phyloP scores from a whole-genome alignment of 352 stramenopile genomes.

The Pythium oligandrum region DNA sequence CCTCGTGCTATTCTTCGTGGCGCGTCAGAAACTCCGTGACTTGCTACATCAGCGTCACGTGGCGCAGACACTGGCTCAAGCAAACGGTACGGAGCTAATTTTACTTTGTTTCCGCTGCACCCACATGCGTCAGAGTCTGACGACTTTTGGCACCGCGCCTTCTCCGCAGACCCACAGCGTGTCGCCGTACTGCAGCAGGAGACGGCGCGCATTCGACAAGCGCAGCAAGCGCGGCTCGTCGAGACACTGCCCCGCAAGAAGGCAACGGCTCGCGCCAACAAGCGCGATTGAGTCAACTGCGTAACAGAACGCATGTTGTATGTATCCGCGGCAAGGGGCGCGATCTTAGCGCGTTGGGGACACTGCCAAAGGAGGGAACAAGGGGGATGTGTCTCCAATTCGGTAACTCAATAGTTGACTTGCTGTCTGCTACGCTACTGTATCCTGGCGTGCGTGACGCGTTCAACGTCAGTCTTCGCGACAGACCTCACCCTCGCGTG shows the following conservation, averaged over 20 bases:
- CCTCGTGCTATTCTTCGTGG: slow-evolving; percentile 22
- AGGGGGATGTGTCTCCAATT: too few relatives aligned
- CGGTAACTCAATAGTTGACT: too few relatives aligned
- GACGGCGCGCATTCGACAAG: slow-evolving; percentile 44
- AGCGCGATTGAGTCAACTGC: not conserved
- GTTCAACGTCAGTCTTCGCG: too few relatives aligned
- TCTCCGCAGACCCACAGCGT: slow-evolving; percentile 37
- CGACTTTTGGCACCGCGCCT: not conserved
- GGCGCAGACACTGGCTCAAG: slow-evolving; percentile 27
- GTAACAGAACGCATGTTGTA: slow-evolving; percentile 1
- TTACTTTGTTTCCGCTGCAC: not conserved
- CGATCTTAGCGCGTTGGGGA: not conserved
- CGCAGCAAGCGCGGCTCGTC: slow-evolving; percentile 45
- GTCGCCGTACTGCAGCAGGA: slow-evolving; percentile 51
- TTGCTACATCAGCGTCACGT: slow-evolving; percentile 26
- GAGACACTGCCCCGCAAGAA: slow-evolving; percentile 21
- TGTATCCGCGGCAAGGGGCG: not conserved
- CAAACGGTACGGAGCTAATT: slow-evolving; percentile 37
- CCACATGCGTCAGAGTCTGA: slow-evolving; percentile 7
- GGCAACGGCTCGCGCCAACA: slow-evolving; percentile 3
- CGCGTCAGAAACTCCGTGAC: slow-evolving; percentile 21
- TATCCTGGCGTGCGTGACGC: too few relatives aligned
- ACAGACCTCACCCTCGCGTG: too few relatives aligned
- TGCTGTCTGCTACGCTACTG: too few relatives aligned
- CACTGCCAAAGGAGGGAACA: too few relatives aligned